Conservation (phyloP, 352 stramenopile genomes). For the Phytophthora melonis region DNA sequence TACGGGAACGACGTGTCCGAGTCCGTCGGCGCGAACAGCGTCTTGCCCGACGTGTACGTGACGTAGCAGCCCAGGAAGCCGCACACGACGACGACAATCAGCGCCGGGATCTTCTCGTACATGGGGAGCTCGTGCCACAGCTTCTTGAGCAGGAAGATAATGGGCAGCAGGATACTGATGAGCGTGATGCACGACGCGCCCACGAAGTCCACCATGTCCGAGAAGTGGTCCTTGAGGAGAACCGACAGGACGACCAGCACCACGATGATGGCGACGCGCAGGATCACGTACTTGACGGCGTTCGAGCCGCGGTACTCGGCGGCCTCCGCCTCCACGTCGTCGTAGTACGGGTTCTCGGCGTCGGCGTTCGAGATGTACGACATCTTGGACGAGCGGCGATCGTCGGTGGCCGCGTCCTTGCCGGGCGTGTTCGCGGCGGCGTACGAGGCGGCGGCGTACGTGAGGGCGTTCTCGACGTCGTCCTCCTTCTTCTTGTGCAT, state of each 20-base stretch:
- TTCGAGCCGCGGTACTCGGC: constrained; percentile 46
- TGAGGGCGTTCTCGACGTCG: constrained; percentile 33
- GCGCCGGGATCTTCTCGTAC: constrained; percentile 23
- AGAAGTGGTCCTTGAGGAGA: constrained; percentile 46
- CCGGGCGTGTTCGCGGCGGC: constrained; percentile 22
- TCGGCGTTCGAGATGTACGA: constrained; percentile 45
- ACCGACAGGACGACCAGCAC: constrained; percentile 48
- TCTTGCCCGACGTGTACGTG: constrained; percentile 4
- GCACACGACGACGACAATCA: constrained; percentile 18
- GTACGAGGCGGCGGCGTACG: constrained; percentile 32
- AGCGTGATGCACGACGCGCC: constrained; percentile 46
- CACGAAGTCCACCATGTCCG: constrained; percentile 44
- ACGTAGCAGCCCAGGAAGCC: constrained; percentile 17
- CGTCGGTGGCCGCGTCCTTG: constrained; percentile 28
- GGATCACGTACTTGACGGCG: constrained; percentile 47
- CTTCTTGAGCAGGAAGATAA: constrained; percentile 37
- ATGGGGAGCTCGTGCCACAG: constrained; percentile 23
- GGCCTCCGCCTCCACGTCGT: constrained; percentile 35
- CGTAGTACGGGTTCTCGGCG: constrained; percentile 26
- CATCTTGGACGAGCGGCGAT: constrained; percentile 42
- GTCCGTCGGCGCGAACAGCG: constrained; percentile 26
- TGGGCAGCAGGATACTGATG: constrained; percentile 37
- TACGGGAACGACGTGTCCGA: constrained; percentile 32
- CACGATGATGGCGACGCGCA: constrained; percentile 50
- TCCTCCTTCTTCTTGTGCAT: constrained; percentile 51